phyloP scores from a whole-genome alignment of 1,284 basidiomycete species.

The Ceratobasidium sp. region DNA sequence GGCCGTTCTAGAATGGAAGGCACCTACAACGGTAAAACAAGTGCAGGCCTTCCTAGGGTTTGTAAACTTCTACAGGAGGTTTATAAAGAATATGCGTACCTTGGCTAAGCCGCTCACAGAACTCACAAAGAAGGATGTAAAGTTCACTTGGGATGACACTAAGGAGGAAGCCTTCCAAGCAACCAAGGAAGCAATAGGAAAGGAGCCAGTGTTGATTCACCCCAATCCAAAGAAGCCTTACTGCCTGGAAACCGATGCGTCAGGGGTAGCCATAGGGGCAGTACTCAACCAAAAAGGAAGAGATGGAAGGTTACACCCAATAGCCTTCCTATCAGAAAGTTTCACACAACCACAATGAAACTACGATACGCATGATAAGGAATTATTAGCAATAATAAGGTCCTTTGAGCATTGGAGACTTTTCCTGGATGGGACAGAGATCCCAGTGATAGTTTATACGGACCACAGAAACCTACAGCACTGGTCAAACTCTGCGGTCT shows the following conservation, averaged over 20 bases:
- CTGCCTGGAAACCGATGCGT: slow-evolving; percentile 17
- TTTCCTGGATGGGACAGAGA: slow-evolving; percentile 45
- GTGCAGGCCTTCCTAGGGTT: slow-evolving; percentile 53
- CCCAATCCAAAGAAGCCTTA: neutral
- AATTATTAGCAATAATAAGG: slow-evolving; percentile 41
- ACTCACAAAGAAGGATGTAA: slow-evolving; percentile 46
- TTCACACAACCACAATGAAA: too few relatives aligned
- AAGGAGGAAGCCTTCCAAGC: slow-evolving; percentile 48
- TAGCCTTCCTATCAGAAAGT: neutral
- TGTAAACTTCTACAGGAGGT: slow-evolving; percentile 47
- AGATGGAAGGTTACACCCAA: slow-evolving; percentile 1
- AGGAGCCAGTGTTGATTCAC: slow-evolving; percentile 20
- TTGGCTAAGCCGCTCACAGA: slow-evolving; percentile 48
- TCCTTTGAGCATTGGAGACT: slow-evolving; percentile 47
- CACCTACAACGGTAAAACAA: slow-evolving; percentile 48
- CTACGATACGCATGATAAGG: neutral
- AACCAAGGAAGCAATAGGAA: slow-evolving; percentile 45
- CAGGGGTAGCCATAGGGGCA: slow-evolving; percentile 6
- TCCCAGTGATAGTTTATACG: slow-evolving; percentile 21
- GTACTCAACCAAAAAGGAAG: neutral
- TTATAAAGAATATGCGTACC: slow-evolving; percentile 46
- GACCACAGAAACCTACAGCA: slow-evolving; percentile 5
- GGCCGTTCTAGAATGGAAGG: slow-evolving; percentile 50
- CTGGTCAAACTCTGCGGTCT: slow-evolving; percentile 48
- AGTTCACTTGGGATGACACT: slow-evolving; percentile 43